These are phyloP conservation scores for Didymella pinodella DNA, from an alignment of 2,329 filamentous ascomycete genomes.

Conservation along the genomic window DNA sequence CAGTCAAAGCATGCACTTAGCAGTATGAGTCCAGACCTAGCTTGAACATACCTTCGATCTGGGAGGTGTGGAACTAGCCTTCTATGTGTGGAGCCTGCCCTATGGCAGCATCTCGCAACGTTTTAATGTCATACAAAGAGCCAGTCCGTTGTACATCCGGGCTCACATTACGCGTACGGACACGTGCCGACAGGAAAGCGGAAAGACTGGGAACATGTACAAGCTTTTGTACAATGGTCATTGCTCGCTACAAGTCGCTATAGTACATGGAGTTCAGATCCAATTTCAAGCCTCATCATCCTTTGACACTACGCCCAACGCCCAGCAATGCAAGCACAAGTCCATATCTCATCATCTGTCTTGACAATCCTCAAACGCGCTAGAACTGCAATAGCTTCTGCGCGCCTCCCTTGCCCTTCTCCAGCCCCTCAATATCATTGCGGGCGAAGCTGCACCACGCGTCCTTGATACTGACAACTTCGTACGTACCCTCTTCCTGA, in stretches of 20 bases:
- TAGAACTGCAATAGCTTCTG: conserved; percentile 53
- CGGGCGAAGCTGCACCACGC: conserved; percentile 88
- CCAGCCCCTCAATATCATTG: conserved; percentile 58
- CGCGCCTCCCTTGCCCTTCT: conserved; percentile 44
- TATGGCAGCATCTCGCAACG: not conserved
- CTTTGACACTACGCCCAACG: conserved; percentile 22
- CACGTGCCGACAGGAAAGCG: not conserved
- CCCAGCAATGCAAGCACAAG: conserved; percentile 25
- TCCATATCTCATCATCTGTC: not conserved
- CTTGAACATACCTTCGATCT: too few relatives aligned
- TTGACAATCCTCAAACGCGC: not conserved
- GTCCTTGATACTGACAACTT: conserved; percentile 96
- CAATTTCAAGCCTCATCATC: conserved; percentile 2
- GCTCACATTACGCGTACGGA: not conserved
- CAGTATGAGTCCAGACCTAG: too few relatives aligned
- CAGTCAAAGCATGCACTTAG: too few relatives aligned
- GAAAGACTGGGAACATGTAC: not conserved
- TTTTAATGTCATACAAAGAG: too few relatives aligned
- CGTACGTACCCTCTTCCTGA: conserved; percentile 94
- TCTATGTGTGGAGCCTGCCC: not conserved
- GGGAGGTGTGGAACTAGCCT: too few relatives aligned
- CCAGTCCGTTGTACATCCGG: not conserved
- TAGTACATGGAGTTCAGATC: not conserved
- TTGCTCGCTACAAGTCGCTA: conserved; percentile 1
- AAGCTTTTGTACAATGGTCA: not conserved